Conservation (phyloP, 441 rosid genomes). For the Manihot esculenta region DNA sequence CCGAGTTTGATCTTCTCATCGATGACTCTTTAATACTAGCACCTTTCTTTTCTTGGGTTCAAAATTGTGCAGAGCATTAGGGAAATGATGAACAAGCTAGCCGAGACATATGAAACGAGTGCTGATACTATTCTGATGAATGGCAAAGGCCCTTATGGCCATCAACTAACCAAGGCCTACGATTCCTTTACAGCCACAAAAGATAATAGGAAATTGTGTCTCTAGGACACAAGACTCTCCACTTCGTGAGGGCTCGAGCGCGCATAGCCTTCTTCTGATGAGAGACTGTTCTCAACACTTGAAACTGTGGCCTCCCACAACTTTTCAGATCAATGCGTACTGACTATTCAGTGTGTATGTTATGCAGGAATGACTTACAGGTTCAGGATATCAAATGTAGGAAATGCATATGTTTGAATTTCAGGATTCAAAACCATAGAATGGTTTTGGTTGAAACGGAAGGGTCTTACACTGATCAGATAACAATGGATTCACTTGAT, state of each 20-base stretch:
- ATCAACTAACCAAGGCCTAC: slow-evolving; percentile 20
- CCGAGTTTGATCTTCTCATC: background rate
- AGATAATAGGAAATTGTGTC: slow-evolving; percentile 26
- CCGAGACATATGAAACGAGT: slow-evolving; percentile 7
- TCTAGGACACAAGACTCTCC: no score
- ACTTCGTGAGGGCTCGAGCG: no score
- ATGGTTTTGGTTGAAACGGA: slow-evolving; percentile 72
- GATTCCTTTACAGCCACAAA: slow-evolving; percentile 39
- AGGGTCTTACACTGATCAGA: slow-evolving; percentile 71
- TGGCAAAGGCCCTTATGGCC: slow-evolving; percentile 43
- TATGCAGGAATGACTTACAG: slow-evolving; percentile 64
- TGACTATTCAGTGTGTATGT: background rate
- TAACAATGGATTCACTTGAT: slow-evolving; percentile 48
- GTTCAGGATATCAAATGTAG: slow-evolving; percentile 71
- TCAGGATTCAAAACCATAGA: slow-evolving; percentile 66
- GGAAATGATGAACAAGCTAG: slow-evolving; percentile 19
- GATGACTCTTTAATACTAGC: no score
- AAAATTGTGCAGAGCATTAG: slow-evolving; percentile 29
- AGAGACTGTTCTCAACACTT: no score
- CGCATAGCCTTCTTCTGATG: no score
- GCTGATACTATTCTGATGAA: slow-evolving; percentile 48
- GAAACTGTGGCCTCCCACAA: no score
- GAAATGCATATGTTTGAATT: slow-evolving; percentile 52
- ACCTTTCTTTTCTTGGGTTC: background rate
- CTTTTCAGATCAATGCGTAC: background rate